Evolutionary conservation across 192 early-diverging fungal species (phyloP).

Genomic region (Phycomyces blakesleeanus): DNA sequence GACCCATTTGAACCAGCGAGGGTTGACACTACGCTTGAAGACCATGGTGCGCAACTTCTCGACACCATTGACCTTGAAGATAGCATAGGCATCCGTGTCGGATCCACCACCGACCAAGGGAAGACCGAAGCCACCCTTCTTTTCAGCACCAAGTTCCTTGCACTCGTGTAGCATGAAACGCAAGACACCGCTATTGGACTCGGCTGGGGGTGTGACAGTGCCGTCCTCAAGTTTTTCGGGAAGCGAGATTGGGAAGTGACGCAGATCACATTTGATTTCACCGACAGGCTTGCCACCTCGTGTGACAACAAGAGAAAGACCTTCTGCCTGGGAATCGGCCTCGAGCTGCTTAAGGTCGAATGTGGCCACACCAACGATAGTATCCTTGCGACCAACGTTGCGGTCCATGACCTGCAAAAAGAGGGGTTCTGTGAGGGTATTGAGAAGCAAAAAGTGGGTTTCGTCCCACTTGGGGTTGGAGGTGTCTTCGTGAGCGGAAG

Average conservation of each 20-base stretch:
- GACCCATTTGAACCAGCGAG: slow-evolving; percentile 72
- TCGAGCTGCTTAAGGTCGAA: slow-evolving; percentile 48
- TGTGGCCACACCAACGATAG: slow-evolving; percentile 58
- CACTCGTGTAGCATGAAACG: slow-evolving; percentile 64
- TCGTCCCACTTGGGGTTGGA: slow-evolving; percentile 87
- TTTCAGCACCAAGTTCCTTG: slow-evolving; percentile 55
- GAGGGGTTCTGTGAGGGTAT: slow-evolving; percentile 69
- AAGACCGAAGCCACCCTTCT: slow-evolving; percentile 27
- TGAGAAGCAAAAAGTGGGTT: slow-evolving; percentile 71
- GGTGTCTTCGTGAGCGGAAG: slow-evolving; percentile 67
- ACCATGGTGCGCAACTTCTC: slow-evolving; percentile 53
- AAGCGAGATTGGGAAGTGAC: slow-evolving; percentile 37
- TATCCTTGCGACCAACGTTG: slow-evolving; percentile 72
- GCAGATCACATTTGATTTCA: slow-evolving; percentile 35
- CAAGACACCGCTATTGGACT: slow-evolving; percentile 69
- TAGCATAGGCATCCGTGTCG: slow-evolving; percentile 46
- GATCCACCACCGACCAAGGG: slow-evolving; percentile 34
- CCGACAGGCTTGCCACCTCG: slow-evolving; percentile 42
- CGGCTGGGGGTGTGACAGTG: slow-evolving; percentile 36
- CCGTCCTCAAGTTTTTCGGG: slow-evolving; percentile 42
- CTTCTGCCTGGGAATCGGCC: slow-evolving; percentile 38
- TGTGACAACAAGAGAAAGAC: slow-evolving; percentile 32
- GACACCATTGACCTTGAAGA: slow-evolving; percentile 54
- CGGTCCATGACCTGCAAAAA: slow-evolving; percentile 80
- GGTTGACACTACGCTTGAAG: slow-evolving; percentile 72